Evolutionary conservation across 1,284 basidiomycete species (phyloP).

Genomic region (Stereum hirsutum): DNA sequence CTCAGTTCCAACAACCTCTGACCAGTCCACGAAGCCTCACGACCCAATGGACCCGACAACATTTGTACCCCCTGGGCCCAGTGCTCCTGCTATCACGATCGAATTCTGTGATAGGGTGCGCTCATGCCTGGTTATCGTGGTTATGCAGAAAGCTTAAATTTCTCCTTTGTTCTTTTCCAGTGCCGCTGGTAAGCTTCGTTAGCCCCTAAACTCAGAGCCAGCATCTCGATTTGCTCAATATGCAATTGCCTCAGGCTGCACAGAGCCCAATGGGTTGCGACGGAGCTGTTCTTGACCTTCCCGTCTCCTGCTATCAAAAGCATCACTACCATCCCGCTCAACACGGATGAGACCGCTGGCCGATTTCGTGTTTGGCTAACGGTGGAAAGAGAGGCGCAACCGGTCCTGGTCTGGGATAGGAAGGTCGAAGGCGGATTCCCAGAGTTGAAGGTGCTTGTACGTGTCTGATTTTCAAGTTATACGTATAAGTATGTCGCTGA

Average conservation of each 20-base stretch:
- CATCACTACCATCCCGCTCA: slow-evolving; percentile 69
- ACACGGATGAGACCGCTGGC: slow-evolving; percentile 75
- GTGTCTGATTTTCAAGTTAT: slow-evolving; percentile 16
- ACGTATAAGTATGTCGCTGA: neutral
- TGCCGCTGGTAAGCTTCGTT: slow-evolving; percentile 55
- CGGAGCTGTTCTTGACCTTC: slow-evolving; percentile 85
- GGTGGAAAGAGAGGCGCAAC: slow-evolving; percentile 24
- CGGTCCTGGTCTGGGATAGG: slow-evolving; percentile 63
- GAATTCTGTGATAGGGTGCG: slow-evolving; percentile 85
- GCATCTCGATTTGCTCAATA: neutral
- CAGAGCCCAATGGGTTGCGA: slow-evolving; percentile 82
- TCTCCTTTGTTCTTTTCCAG: slow-evolving; percentile 22
- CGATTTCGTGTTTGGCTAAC: slow-evolving; percentile 84
- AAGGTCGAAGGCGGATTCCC: slow-evolving; percentile 88
- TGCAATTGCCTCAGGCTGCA: slow-evolving; percentile 51
- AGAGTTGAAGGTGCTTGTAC: slow-evolving; percentile 75
- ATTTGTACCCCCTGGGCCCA: slow-evolving; percentile 47
- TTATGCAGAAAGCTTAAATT: slow-evolving; percentile 4
- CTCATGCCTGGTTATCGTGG: slow-evolving; percentile 6
- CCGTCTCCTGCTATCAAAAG: slow-evolving; percentile 60
- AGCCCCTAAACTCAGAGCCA: slow-evolving; percentile 4
- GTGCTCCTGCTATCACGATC: slow-evolving; percentile 46
- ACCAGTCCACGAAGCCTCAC: slow-evolving; percentile 10
- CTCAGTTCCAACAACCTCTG: no score
- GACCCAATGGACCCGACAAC: slow-evolving; percentile 39